Evolutionary conservation across 1,284 basidiomycete genomes (phyloP).

Genomic region (Gymnopus androsaceus): DNA sequence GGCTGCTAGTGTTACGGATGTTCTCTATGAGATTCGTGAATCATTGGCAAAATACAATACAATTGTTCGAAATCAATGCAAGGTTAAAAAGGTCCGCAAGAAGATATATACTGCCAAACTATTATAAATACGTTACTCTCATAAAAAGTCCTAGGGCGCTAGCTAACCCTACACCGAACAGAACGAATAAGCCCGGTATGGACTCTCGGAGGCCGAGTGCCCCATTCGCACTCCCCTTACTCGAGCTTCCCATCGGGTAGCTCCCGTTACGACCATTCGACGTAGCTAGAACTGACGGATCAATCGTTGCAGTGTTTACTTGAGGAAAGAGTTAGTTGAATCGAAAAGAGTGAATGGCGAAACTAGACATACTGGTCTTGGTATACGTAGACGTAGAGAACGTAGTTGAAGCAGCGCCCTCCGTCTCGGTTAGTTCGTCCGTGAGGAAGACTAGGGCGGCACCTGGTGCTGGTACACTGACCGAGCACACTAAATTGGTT

Average conservation of each 20-base stretch:
- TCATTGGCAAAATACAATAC: background rate
- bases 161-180: background rate
- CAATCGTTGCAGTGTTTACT: slow-evolving; percentile 40
- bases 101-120: too few relatives aligned
- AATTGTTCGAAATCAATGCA: too few relatives aligned
- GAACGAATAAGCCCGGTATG: background rate
- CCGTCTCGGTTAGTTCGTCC: slow-evolving; percentile 42
- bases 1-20: too few relatives aligned
- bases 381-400: slow-evolving; percentile 57
- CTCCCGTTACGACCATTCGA: slow-evolving; percentile 23
- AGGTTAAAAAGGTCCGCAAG: too few relatives aligned
- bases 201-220: background rate
- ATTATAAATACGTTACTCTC: background rate
- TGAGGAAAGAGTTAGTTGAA: too few relatives aligned
- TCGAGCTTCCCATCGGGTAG: slow-evolving; percentile 20
- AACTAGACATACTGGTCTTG: too few relatives aligned
- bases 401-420: slow-evolving; percentile 42
- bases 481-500: slow-evolving; percentile 50
- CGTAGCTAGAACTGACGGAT: slow-evolving; percentile 23
- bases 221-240: slow-evolving; percentile 18
- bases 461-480: slow-evolving; percentile 68
- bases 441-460: slow-evolving; percentile 72
- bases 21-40: too few relatives aligned
- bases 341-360: too few relatives aligned
- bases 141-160: background rate